Evolutionary conservation across 345 rosid genomes (phyloP), one percentile per base, ranked within the genome.

Genomic region (Eucalyptus marginata): DNA sequence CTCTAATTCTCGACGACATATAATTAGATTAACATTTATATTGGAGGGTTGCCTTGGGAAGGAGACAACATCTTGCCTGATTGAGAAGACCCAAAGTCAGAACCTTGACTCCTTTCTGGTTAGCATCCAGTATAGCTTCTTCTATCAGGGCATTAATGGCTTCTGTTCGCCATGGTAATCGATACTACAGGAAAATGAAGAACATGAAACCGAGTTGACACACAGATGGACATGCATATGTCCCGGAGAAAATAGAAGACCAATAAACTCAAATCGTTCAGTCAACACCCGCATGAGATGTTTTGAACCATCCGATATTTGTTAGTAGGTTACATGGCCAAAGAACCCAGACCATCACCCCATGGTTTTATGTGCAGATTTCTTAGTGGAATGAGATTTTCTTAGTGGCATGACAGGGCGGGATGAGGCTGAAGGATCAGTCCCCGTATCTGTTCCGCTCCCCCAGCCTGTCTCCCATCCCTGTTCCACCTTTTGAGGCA

Each of bases 71-170:
- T 22, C 91, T 90, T 88, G 90, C 94, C 94, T 93, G 94, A 89
- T 94, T 94, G 29, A 91, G 88, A 87, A 93, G 94, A 14, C 95
- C 94, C 46, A 94, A 88, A 40, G 89, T 91, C 16, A 94, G n/a
- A 51, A 92, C 93, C 88, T 92, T 90, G 25, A 85, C 89, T 43
- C 94, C 94, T 29, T 84, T 92, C 51, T 52, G 52, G 13, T 92
- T 93, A 4, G 94, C 95, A 68, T 93, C 92, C 50, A 88, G 40
- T 87, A 94, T 89, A 36, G 95, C 94, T 86, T 88, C 89, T 50
- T 91, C 94, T 49, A 94, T 94, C 87, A 91, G 13, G 14, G 66
- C 58, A 66, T 90, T 92, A 88, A 93, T 91, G 40, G 89, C 88
- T n/a, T 47, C 89, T 46, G 85, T 88, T 84, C 89, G 62, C 92